Evolutionary conservation across 306 rosid species (phyloP).

Genomic region (Mimosa bimucronata): DNA sequence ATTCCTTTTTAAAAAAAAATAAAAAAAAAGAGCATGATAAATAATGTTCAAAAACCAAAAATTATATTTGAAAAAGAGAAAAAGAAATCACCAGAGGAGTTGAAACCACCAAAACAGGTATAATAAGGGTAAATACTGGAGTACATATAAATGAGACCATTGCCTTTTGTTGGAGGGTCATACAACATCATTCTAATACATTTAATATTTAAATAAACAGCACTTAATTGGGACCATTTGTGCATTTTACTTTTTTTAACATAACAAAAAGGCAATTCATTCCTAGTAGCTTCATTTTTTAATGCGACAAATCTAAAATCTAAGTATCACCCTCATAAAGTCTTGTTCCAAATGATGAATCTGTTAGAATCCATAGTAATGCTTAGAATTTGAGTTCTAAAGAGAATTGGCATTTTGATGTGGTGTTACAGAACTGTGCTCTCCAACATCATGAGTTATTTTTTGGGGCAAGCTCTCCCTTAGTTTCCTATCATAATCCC

Average conservation of each 20-base stretch:
- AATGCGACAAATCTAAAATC: conserved; percentile 10
- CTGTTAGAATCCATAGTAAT: neutral
- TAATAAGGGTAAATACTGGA: neutral
- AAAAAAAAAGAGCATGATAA: too few relatives aligned
- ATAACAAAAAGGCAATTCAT: conserved; percentile 14
- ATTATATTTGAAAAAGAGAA: neutral
- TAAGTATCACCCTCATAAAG: conserved; percentile 32
- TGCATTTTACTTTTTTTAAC: conserved; percentile 12
- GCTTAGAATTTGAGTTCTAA: neutral
- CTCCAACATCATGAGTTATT: neutral
- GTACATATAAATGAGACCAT: neutral
- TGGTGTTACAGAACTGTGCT: neutral
- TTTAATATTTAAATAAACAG: conserved; percentile 18
- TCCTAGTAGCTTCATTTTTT: conserved; percentile 28
- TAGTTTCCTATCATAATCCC: conserved; percentile 1
- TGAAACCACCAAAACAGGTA: neutral
- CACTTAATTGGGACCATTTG: conserved; percentile 27
- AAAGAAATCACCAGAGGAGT: neutral
- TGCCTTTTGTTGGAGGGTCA: conserved; percentile 20
- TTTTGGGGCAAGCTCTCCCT: neutral
- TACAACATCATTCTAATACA: conserved; percentile 23
- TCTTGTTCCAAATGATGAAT: conserved; percentile 16
- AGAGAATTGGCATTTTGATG: neutral
- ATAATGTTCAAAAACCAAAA: neutral
- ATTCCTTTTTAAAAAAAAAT: too few relatives aligned